Percentiles rank a stretch among this genome's conserved stretches.
Evolutionary conservation across 2,329 filamentous ascomycete species (phyloP).

Genomic region (Alternaria novae-zelandiae): DNA sequence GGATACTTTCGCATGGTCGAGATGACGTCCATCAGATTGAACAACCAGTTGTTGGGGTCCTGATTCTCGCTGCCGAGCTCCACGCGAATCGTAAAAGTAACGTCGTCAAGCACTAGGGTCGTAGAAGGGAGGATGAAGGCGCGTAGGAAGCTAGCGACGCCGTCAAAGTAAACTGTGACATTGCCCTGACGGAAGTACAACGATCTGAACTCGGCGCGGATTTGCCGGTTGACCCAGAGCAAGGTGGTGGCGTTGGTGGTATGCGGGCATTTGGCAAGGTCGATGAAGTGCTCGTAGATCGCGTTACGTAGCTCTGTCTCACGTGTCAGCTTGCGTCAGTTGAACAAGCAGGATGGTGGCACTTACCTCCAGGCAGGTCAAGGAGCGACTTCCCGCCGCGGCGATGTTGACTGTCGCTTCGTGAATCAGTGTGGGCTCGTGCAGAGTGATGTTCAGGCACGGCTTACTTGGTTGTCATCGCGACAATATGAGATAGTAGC

Average conservation of each 20-base stretch:
- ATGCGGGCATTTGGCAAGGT: background rate
- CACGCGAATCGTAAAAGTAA: background rate
- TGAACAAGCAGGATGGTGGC: background rate
- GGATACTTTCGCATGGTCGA: background rate
- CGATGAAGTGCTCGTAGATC: background rate
- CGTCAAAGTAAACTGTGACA: background rate
- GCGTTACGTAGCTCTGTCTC: background rate
- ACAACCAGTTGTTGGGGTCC: too few relatives aligned
- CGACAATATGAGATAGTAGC: background rate
- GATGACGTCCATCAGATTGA: background rate
- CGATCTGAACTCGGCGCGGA: background rate
- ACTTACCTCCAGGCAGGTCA: background rate
- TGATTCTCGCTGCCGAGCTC: background rate
- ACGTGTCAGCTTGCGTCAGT: background rate
- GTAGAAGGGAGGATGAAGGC: background rate
- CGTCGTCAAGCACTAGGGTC: background rate
- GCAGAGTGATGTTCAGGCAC: background rate
- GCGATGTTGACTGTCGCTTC: background rate
- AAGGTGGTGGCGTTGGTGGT: accelerated
- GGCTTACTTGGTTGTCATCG: background rate
- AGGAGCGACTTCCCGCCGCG: background rate
- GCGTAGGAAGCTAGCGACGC: background rate
- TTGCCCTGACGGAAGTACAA: background rate
- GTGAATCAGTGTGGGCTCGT: background rate
- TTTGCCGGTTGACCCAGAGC: background rate